phyloP scores from a whole-genome alignment of 2,329 filamentous ascomycete species.

The Ophiocordyceps unilateralis region DNA sequence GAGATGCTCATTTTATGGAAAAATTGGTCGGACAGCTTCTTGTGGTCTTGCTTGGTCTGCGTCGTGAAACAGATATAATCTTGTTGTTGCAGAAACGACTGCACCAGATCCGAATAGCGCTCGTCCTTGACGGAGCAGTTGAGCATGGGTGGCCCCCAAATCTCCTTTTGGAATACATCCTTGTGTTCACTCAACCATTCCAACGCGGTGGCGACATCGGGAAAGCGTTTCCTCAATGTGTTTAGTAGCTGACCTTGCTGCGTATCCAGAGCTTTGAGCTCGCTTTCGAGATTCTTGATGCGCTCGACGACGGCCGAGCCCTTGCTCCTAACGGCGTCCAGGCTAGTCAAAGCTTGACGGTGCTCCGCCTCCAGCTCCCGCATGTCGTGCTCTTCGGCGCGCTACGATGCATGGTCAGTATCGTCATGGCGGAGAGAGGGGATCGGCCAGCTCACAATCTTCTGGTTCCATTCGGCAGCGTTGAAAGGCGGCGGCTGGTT shows the following conservation, averaged over 20 bases:
- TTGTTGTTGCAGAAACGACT: slow-evolving; percentile 29
- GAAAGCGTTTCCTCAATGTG: slow-evolving; percentile 41
- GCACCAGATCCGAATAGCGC: slow-evolving; percentile 40
- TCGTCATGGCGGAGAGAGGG: background rate
- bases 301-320: slow-evolving; percentile 23
- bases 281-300: slow-evolving; percentile 21
- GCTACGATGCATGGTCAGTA: slow-evolving; percentile 23
- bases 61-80: slow-evolving; percentile 56
- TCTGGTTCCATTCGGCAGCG: slow-evolving; percentile 50
- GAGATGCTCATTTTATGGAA: slow-evolving; percentile 46
- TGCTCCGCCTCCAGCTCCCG: slow-evolving; percentile 31
- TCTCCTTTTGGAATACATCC: slow-evolving; percentile 50
- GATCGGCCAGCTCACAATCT: slow-evolving; percentile 38
- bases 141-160: slow-evolving; percentile 68
- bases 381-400: slow-evolving; percentile 38
- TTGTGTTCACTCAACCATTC: slow-evolving; percentile 65
- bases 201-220: slow-evolving; percentile 55
- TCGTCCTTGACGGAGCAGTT: slow-evolving; percentile 64
- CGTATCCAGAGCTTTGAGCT: slow-evolving; percentile 48
- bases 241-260: slow-evolving; percentile 56
- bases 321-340: slow-evolving; percentile 22
- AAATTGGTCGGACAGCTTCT: slow-evolving; percentile 49
- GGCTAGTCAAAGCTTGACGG: slow-evolving; percentile 19
- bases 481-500: slow-evolving; percentile 52
- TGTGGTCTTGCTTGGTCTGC: slow-evolving; percentile 60